A percentile compares a stretch with the other conserved stretches of the same genome.
Conservation (phyloP, 495 filamentous ascomycete species). For the Talaromyces wortmannii region DNA sequence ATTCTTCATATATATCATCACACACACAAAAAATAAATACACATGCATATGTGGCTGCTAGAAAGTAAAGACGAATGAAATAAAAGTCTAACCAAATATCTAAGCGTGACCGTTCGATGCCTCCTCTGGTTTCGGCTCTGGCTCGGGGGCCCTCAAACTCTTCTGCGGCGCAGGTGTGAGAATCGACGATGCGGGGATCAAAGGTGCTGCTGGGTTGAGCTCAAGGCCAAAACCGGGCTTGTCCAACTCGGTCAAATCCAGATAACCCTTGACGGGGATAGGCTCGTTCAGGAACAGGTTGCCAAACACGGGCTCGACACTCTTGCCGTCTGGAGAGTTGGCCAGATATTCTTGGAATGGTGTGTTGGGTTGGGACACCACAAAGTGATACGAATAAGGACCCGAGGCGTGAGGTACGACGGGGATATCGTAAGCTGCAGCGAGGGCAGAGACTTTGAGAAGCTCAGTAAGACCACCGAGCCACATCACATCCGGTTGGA, state of each 20-base stretch:
- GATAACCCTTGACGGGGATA: conserved; percentile 72
- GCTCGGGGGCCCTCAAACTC: conserved; percentile 37
- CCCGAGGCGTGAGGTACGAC: conserved; percentile 92
- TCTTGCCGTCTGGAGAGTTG: conserved; percentile 84
- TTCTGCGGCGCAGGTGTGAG: conserved; percentile 66
- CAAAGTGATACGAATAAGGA: conserved; percentile 92
- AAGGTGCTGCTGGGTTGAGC: conserved; percentile 68
- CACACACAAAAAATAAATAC: no score
- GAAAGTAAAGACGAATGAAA: no score
- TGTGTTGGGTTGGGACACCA: conserved; percentile 81
- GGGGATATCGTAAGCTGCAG: conserved; percentile 85
- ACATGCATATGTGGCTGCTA: no score
- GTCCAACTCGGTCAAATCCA: conserved; percentile 71
- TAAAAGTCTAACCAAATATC: background rate
- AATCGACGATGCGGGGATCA: conserved; percentile 66
- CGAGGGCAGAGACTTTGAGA: conserved; percentile 81
- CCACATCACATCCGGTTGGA: conserved; percentile 97
- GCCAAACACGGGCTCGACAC: conserved; percentile 83
- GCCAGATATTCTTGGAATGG: conserved; percentile 94
- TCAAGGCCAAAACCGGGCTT: conserved; percentile 89
- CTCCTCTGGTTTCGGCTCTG: background rate
- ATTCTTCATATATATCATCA: no score
- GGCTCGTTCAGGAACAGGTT: conserved; percentile 88
- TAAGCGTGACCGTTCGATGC: background rate
- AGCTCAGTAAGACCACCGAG: conserved; percentile 87